Percentiles rank a stretch among this genome's conserved stretches.
phyloP scores from a whole-genome alignment of 1,139 yeast species.

The Zygosaccharomyces sapae region DNA sequence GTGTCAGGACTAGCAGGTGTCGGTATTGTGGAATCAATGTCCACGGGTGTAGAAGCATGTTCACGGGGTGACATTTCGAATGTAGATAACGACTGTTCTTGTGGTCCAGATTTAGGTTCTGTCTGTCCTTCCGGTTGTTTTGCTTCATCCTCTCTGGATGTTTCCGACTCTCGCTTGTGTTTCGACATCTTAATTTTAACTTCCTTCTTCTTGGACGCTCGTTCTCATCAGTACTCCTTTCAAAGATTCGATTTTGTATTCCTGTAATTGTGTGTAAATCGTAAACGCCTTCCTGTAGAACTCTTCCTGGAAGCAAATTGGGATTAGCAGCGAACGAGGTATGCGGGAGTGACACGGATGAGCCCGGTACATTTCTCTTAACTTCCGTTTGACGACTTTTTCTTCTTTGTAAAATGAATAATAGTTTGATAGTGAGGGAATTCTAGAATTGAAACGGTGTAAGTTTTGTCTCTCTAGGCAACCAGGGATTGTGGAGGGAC shows the following conservation, averaged over 20 bases:
- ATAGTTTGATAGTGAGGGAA: constrained; percentile 32
- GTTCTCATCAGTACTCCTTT: constrained; percentile 29
- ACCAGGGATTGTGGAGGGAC: constrained; percentile 32
- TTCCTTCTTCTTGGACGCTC: constrained; percentile 32
- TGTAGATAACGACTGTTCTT: no score
- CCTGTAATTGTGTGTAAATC: constrained; percentile 28
- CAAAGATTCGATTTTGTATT: constrained; percentile 33
- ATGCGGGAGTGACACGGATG: constrained; percentile 8
- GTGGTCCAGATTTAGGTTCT: no score
- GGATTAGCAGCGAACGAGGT: constrained; percentile 12
- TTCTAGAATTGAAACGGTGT: constrained; percentile 35
- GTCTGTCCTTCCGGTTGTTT: not conserved
- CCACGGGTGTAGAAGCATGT: constrained; percentile 1
- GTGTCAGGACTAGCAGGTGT: constrained; percentile 7
- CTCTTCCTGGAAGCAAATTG: constrained; percentile 28
- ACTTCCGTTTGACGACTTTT: constrained; percentile 9
- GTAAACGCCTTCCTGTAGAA: constrained; percentile 25
- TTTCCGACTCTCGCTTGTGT: constrained; percentile 8
- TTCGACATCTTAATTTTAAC: constrained; percentile 17
- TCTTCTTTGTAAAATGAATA: constrained; percentile 19
- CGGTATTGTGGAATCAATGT: not conserved
- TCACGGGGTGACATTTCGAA: not conserved
- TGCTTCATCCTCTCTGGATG: not conserved
- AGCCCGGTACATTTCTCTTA: constrained; percentile 14
- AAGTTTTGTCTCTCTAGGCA: constrained; percentile 40